Evolutionary conservation across 805 yeast genomes (phyloP), one percentile per base, ranked within the genome.

Genomic region (Metschnikowia continentalis): DNA sequence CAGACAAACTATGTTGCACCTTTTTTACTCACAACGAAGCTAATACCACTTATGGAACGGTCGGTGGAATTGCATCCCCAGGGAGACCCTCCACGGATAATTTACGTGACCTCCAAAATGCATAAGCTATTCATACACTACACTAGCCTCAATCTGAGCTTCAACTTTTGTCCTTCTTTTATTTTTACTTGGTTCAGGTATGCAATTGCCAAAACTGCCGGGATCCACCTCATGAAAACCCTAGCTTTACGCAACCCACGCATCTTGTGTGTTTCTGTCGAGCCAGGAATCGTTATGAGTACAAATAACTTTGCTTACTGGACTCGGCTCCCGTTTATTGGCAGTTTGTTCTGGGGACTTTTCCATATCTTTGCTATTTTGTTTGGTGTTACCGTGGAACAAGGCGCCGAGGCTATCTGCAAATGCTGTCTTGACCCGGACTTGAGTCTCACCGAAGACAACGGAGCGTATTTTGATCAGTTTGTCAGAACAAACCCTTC

Each of bases 211-310:
- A 89, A 89, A 61, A 81, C 87, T 0, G 85, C 87, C 0, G 86
- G 88, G 0, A 88, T 88, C 41, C 96, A 89, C 58, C 79, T 82
- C 60, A 78, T 82, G 60, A 81, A 81, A 57, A 74, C 82, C 64
- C 66, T 89, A 20, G 80, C 92, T 0, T 70, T 80, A 35, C 76
- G 83, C 52, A 77, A 87, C 62, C 94, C 95, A 0, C 75, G 81
- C 17, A 73, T 88, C 8, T 64, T 83, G 36, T 81, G 84, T 51
- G 66, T 81, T 35, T 76, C 89, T 1, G 87, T 88, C 3, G 91
- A 88, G 60, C 96, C 96, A 0, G 96, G 96, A 0, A 77, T 88
- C 56, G 88, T 88, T n/a, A 84, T 89, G 87, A 83, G 83, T 59
- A 84, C 96, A 2, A 84, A 85, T 57, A 65, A 86, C 43, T 86